phyloP scores from a whole-genome alignment of 257 asterid genomes.

The Penstemon newberryi region DNA sequence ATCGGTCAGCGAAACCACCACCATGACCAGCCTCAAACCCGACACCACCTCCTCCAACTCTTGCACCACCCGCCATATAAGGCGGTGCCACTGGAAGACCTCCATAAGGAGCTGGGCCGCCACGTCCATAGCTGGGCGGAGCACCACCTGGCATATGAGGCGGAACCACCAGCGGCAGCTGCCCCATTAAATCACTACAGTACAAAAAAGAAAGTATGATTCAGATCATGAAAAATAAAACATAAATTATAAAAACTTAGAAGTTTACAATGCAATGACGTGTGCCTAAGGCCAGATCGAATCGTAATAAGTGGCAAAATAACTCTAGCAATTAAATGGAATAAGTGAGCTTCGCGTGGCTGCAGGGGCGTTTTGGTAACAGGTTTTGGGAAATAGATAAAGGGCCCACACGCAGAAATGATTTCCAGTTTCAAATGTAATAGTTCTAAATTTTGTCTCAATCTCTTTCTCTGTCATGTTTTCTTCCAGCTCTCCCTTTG shows the following conservation, averaged over 20 bases:
- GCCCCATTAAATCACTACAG: constrained; percentile 69
- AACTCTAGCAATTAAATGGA: too few relatives aligned
- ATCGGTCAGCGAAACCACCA: constrained; percentile 29
- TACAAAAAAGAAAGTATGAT: background rate
- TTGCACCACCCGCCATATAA: constrained; percentile 34
- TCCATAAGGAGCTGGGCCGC: constrained; percentile 49
- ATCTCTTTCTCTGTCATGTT: too few relatives aligned
- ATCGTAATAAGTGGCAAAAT: too few relatives aligned
- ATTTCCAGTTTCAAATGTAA: too few relatives aligned
- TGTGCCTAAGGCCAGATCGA: too few relatives aligned
- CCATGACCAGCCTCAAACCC: constrained; percentile 38
- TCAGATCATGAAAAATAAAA: constrained; percentile 13
- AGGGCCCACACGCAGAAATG: too few relatives aligned
- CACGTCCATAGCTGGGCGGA: constrained; percentile 54
- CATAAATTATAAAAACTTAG: background rate
- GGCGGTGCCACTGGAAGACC: constrained; percentile 49
- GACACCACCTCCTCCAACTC: constrained; percentile 33
- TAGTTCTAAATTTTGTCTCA: too few relatives aligned
- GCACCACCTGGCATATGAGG: constrained; percentile 56
- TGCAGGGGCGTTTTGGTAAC: too few relatives aligned
- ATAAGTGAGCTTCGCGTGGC: too few relatives aligned
- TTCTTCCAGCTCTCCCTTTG: too few relatives aligned
- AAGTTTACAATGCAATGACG: too few relatives aligned
- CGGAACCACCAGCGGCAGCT: constrained; percentile 45
- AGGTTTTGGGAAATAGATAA: too few relatives aligned